Base-by-base conservation (phyloP, 228 moss, liverwort and hornwort genomes). In the Sphagnum magellanicum region DNA sequence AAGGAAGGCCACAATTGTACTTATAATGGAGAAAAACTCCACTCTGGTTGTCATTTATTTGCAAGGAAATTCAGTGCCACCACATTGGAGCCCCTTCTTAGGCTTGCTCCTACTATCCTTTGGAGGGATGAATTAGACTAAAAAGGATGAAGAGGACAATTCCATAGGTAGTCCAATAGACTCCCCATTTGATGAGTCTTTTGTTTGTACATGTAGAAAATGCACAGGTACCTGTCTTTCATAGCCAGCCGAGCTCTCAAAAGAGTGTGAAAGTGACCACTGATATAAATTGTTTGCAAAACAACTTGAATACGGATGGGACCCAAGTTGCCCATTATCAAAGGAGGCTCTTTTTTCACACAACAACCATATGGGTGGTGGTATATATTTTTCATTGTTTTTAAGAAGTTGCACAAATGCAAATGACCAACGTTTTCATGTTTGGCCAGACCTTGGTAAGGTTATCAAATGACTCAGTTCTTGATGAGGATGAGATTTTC, bases 11-110 rank as follows among this genome's bases (percentile, higher is more conserved):
- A 71, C 67, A 82, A 64, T 13, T 86, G 86, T 69, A 77, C 67
- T 0, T 86, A 80, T 66, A 86, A 86, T 55, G 82, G 82, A 51
- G 3, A 55, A 8, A 50, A 71, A 50, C 6, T 17, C 11, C 73
- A 73, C 10, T 51, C 72, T 17, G 82, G 61, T 6, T 86, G 86
- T 67, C 16, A 66, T 57, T 61, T 86, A 69, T 86, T 86, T 52
- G 73, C 86, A 2, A 73, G 86, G 50, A 86, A 86, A 58, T 82
- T 82, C 8, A 64, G 52, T 10, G 73, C 82, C 1, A 69, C 5
- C 4, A 71, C 77, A 0, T 65, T 86, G 49, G 68, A 62, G 50
- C 75, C 73, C 13, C 67, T 86, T 8, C 16, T 86, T 51, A 58
- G 61, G 71, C 71, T 86, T 8, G 86, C 86, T 50, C 51, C 71